Conservation (phyloP, 495 filamentous ascomycete species). For the Trichoderma virens region DNA sequence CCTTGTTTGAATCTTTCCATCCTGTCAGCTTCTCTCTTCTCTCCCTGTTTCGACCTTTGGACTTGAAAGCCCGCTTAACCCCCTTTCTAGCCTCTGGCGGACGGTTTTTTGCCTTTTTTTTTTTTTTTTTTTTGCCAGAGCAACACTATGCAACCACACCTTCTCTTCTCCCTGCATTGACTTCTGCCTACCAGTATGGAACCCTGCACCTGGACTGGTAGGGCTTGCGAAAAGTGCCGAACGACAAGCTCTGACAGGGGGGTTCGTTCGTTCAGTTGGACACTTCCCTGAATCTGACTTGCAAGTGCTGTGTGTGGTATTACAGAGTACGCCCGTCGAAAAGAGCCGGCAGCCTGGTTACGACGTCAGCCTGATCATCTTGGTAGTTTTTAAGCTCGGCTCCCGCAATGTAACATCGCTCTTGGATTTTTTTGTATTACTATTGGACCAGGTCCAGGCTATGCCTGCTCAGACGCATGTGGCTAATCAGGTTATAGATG, state of each 20-base stretch:
- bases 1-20: no score
- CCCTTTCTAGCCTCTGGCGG: neutral
- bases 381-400: neutral
- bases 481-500: neutral
- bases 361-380: neutral
- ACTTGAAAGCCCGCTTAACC: no score
- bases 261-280: neutral
- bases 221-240: neutral
- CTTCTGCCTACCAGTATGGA: neutral
- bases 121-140: no score
- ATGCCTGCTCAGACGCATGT: neutral
- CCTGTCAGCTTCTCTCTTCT: no score
- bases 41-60: no score
- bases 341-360: neutral
- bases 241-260: neutral
- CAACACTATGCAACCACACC: neutral
- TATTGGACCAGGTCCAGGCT: neutral
- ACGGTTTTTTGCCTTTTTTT: neutral
- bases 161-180: neutral
- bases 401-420: conserved; percentile 1
- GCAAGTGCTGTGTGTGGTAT: neutral
- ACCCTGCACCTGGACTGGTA: neutral
- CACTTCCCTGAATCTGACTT: neutral
- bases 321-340: neutral
- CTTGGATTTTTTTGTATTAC: neutral